These are phyloP conservation scores for Exophiala xenobiotica DNA, from an alignment of 2,329 filamentous ascomycete genomes.

Conservation along the genomic window DNA sequence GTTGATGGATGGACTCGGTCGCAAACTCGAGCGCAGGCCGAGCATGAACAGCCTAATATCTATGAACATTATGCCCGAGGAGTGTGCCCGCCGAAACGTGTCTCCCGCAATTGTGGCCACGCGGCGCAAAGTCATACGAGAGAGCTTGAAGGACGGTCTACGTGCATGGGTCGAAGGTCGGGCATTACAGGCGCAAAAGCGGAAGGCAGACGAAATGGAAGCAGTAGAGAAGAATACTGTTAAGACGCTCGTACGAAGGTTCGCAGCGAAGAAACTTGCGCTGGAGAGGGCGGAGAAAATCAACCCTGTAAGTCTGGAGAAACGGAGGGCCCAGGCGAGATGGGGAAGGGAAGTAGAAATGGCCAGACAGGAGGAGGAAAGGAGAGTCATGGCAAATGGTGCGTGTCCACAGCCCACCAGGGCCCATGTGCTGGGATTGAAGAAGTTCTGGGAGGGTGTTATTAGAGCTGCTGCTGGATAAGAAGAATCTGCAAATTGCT, in stretches of 20 bases:
- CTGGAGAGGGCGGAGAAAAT: slow-evolving; percentile 19
- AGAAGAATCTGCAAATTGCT: slow-evolving; percentile 2
- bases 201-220: slow-evolving; percentile 35
- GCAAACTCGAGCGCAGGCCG: slow-evolving; percentile 32
- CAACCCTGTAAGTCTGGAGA: slow-evolving; percentile 21
- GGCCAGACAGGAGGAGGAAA: slow-evolving; percentile 25
- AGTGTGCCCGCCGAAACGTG: slow-evolving; percentile 40
- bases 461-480: slow-evolving; percentile 35
- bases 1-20: slow-evolving; percentile 27
- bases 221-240: slow-evolving; percentile 34
- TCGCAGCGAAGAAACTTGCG: slow-evolving; percentile 23
- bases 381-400: slow-evolving; percentile 13
- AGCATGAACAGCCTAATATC: slow-evolving; percentile 35
- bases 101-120: slow-evolving; percentile 63
- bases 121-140: slow-evolving; percentile 63
- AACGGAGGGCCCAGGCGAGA: slow-evolving; percentile 23
- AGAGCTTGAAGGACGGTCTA: slow-evolving; percentile 66
- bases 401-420: slow-evolving; percentile 35
- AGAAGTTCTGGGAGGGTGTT: slow-evolving; percentile 66
- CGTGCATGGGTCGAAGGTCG: slow-evolving; percentile 60
- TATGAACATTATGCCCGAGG: slow-evolving; percentile 32
- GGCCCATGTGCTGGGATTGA: slow-evolving; percentile 58
- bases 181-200: slow-evolving; percentile 35
- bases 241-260: slow-evolving; percentile 27
- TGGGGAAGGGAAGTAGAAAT: slow-evolving; percentile 27